A percentile compares a stretch with the other conserved stretches of the same genome.
These are phyloP conservation scores for Trametes pubescens DNA, from an alignment of 1,284 basidiomycete genomes.

Conservation along the genomic window DNA sequence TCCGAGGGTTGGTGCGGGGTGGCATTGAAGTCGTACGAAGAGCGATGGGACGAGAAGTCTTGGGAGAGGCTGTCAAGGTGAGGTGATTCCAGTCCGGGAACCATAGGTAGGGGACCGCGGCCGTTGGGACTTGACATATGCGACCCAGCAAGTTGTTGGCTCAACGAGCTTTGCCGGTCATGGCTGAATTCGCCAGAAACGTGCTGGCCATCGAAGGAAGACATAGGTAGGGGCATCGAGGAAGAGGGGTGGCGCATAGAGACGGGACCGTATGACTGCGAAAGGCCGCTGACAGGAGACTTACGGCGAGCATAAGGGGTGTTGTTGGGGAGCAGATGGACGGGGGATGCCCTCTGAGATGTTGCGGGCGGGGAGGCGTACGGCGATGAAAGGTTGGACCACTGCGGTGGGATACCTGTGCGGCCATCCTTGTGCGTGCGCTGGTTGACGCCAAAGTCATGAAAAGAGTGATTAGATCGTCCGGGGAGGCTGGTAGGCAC, in stretches of 20 bases:
- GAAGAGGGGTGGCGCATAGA: constrained; percentile 37
- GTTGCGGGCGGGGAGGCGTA: constrained; percentile 38
- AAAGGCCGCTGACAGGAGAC: constrained; percentile 38
- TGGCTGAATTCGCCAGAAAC: constrained; percentile 29
- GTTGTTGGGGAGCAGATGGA: constrained; percentile 38
- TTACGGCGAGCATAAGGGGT: constrained; percentile 39
- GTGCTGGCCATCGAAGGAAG: constrained; percentile 32
- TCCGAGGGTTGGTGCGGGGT: constrained; percentile 46
- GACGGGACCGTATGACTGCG: constrained; percentile 37
- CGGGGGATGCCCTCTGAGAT: constrained; percentile 40
- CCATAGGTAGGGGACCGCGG: constrained; percentile 31
- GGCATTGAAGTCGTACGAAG: constrained; percentile 29
- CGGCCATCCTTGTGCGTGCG: constrained; percentile 39
- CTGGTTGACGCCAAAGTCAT: constrained; percentile 42
- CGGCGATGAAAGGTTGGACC: constrained; percentile 40
- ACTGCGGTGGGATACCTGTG: constrained; percentile 27
- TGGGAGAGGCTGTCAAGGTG: constrained; percentile 31
- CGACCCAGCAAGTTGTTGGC: constrained; percentile 31
- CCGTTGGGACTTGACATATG: constrained; percentile 27
- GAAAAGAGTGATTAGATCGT: constrained; percentile 38
- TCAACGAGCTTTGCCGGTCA: constrained; percentile 35
- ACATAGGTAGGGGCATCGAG: constrained; percentile 33
- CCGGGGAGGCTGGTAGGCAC: constrained; percentile 41
- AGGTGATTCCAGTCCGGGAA: constrained; percentile 29
- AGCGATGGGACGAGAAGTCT: constrained; percentile 27